Conservation (phyloP, 2,329 filamentous ascomycete species). For the Cladosporium halotolerans region DNA sequence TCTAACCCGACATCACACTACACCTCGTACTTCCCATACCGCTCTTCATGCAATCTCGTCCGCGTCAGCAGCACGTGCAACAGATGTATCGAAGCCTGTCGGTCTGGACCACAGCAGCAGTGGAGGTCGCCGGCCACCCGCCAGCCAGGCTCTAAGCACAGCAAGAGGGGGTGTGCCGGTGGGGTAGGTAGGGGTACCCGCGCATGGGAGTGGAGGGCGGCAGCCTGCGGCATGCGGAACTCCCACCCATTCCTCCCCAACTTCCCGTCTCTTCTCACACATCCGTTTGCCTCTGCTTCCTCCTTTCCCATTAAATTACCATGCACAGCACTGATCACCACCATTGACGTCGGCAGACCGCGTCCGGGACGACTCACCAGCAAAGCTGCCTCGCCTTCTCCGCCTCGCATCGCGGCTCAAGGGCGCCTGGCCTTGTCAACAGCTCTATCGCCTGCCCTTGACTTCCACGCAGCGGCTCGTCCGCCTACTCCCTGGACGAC, state of each 20-base stretch:
- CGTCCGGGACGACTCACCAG: neutral
- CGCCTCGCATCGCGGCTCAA: neutral
- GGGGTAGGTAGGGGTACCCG: neutral
- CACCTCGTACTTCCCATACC: neutral
- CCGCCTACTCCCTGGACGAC: neutral
- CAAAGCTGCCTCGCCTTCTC: constrained; percentile 6
- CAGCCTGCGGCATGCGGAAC: neutral
- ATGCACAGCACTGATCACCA: neutral
- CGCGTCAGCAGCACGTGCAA: neutral
- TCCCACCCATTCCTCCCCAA: neutral
- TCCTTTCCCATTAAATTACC: neutral
- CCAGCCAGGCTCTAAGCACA: neutral
- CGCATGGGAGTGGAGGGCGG: neutral
- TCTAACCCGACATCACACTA: neutral
- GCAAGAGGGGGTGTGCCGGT: neutral
- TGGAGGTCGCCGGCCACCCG: neutral
- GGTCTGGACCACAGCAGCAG: neutral
- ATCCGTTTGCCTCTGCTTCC: neutral
- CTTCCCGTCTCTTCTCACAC: neutral
- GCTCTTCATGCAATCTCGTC: neutral
- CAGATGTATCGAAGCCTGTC: neutral
- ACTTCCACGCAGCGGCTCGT: neutral
- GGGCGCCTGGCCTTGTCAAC: constrained; percentile 4
- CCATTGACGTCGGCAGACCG: neutral
- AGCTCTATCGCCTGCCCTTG: constrained; percentile 5